Base-by-base conservation (phyloP, 2,329 filamentous ascomycete species). In the Cytospora piceae region DNA sequence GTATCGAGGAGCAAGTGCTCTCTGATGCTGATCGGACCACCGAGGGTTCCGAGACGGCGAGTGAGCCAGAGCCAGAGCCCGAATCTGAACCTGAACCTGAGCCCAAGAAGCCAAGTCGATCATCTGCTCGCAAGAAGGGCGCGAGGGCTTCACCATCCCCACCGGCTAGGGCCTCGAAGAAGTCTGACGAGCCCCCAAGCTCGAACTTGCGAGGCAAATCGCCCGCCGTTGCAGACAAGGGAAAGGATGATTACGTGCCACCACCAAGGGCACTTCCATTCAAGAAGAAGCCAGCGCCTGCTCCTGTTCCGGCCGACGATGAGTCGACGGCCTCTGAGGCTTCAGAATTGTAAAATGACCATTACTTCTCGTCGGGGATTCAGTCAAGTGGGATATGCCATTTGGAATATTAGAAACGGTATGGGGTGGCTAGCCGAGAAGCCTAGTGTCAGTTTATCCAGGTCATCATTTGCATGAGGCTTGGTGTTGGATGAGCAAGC, bases 271-370 rank as follows among this genome's bases (percentile, higher is more conserved):
- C 34, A 61, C 4, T 58, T 17, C 54, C 49, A 15, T 55, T 29
- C 15, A 58, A 51, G 20, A 58, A 57, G 22, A 58, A 34, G 22
- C 12, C 62, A 39, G 15, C 59, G 17, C 62, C 63, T 31, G 51
- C 24, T 8, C 56, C 53, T 31, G 59, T 65, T 34, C 55, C 58
- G 34, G 60, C 22, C 24, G 63, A 65, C 12, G 63, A 65, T 22
- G 63, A 65, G 42, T 52, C 49, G 49, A 67, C 66, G 51, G 66
- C 63, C 12, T 67, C 66, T 7, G 66, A 67, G 42, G 61, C 37
- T 34, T 51, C 9, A 20, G 55, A 46, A 24, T 8, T 51, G 39
- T 62, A 20, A 15, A 12, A 27, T 12, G 15, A 2, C 39, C 37
- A 17, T 3, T 49, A 7, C 11, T 49, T n/a, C 46, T 24, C 11